A percentile compares a stretch with the other conserved stretches of the same genome.
These are phyloP conservation scores for Magnusiomyces fungicola DNA, from an alignment of 1,139 yeast genomes.

Conservation along the genomic window DNA sequence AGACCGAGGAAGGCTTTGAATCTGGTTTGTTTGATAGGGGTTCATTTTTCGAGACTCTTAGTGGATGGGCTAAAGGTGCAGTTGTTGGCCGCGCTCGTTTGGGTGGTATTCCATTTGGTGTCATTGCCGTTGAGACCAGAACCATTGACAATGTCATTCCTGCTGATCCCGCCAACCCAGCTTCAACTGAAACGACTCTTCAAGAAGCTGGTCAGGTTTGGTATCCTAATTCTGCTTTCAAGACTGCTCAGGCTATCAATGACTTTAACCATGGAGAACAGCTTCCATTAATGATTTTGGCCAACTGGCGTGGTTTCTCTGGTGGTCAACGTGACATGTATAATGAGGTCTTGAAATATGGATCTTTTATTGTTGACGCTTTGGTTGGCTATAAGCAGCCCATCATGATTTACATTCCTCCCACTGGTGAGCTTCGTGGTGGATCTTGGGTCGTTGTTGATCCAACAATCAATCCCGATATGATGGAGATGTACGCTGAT, in stretches of 20 bases:
- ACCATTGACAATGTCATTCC: slow-evolving; percentile 83
- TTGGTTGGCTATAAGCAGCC: slow-evolving; percentile 95
- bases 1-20: slow-evolving; percentile 64
- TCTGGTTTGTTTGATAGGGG: slow-evolving; percentile 83
- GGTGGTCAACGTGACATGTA: slow-evolving; percentile 99
- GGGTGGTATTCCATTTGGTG: slow-evolving; percentile 98
- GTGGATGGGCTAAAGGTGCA: slow-evolving; percentile 98
- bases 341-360: slow-evolving; percentile 94
- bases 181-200: slow-evolving; percentile 74
- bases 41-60: slow-evolving; percentile 93
- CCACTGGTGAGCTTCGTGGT: slow-evolving; percentile 97
- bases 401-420: slow-evolving; percentile 92
- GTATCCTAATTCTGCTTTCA: slow-evolving; percentile 98
- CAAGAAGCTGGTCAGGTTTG: slow-evolving; percentile 99
- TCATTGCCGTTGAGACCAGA: slow-evolving; percentile 91
- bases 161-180: slow-evolving; percentile 98
- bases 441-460: slow-evolving; percentile 99
- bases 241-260: slow-evolving; percentile 96
- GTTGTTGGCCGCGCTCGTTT: slow-evolving; percentile 98
- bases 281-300: slow-evolving; percentile 91
- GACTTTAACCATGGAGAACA: slow-evolving; percentile 98
- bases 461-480: slow-evolving; percentile 91
- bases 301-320: slow-evolving; percentile 99
- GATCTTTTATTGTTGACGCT: slow-evolving; percentile 95
- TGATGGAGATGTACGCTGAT: slow-evolving; percentile 99